Conservation (phyloP, 1,284 basidiomycete genomes). For the Ceratobasidium papillatum region DNA sequence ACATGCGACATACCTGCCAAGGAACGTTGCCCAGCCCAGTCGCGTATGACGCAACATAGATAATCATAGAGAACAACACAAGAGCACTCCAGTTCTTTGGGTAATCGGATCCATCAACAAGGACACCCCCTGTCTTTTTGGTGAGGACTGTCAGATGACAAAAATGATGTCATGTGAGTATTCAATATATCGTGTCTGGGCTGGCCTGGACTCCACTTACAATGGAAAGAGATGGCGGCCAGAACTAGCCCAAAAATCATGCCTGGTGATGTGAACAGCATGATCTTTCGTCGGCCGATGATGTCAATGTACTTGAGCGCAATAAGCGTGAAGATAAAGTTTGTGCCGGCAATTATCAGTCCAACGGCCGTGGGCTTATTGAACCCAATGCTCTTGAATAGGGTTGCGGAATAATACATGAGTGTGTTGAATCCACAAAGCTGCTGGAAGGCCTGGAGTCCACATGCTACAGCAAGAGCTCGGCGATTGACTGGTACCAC, state of each 20-base stretch:
- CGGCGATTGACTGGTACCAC: slow-evolving; percentile 68
- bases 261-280: slow-evolving; percentile 78
- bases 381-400: slow-evolving; percentile 83
- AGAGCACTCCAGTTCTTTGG: slow-evolving; percentile 70
- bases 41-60: slow-evolving; percentile 85
- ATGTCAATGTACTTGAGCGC: slow-evolving; percentile 85
- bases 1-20: slow-evolving; percentile 62
- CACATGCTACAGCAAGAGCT: slow-evolving; percentile 77
- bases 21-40: slow-evolving; percentile 81
- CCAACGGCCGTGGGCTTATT: slow-evolving; percentile 82
- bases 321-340: slow-evolving; percentile 83
- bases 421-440: slow-evolving; percentile 79
- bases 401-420: slow-evolving; percentile 80
- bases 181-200: background rate
- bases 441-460: slow-evolving; percentile 84
- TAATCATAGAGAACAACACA: slow-evolving; percentile 80
- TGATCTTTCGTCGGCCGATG: slow-evolving; percentile 77
- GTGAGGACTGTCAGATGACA: slow-evolving; percentile 66
- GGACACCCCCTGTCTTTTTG: slow-evolving; percentile 66
- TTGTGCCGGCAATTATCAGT: slow-evolving; percentile 78
- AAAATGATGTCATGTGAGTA: slow-evolving; percentile 14
- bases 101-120: slow-evolving; percentile 72
- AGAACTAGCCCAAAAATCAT: slow-evolving; percentile 78
- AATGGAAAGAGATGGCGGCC: slow-evolving; percentile 78
- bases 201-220: slow-evolving; percentile 56